Evolutionary conservation across 2,329 filamentous ascomycete genomes (phyloP), one percentile per base, ranked within the genome.

Genomic region (Fusarium incarnatum): DNA sequence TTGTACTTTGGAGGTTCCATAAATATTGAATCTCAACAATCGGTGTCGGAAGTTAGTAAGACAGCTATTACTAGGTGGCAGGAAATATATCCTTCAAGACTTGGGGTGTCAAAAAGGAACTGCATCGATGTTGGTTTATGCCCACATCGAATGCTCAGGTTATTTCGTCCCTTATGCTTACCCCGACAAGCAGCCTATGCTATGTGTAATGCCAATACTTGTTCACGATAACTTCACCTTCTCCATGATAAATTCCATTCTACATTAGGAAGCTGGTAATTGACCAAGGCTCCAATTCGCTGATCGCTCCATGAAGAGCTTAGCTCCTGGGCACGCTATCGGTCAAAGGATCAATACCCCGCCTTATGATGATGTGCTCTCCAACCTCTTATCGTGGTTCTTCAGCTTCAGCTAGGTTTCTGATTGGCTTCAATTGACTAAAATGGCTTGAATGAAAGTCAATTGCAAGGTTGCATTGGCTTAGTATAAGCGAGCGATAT

Each of bases 181-280:
- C 34, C 18, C 34, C 2, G 10, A 12, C 5, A 37, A n/a, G 18
- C 18, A n/a, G 10, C 18, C 12, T 37, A 37, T 37, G 18, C 34
- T 37, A 37, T 37, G 34, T 37, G 34, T 37, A 37, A 37, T 37
- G 34, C 34, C 34, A 37, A 37, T n/a, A 0, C 34, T n/a, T n/a
- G 0, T 11, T 37, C 34, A 37, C 41, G 20, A 44, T 44, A 23
- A 53, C 15, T 52, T 40, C 16, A 13, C 37, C 18, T 46, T 5
- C 58, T 57, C 16, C 34, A 37, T 7, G 9, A 37, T n/a, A 7
- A 37, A 37, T 12, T 7, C 18, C 34, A 37, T 37, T 37, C 34
- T 37, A 37, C 8, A 53, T 64, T 64, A 64, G 68, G 68, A 68
- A 71, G 60, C 53, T 68, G 49, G 34, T 22, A 41, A 64, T 48